A percentile compares a stretch with the other conserved stretches of the same genome.
Conservation (phyloP, 1,139 yeast genomes). For the Yamadazyma atlantica region DNA sequence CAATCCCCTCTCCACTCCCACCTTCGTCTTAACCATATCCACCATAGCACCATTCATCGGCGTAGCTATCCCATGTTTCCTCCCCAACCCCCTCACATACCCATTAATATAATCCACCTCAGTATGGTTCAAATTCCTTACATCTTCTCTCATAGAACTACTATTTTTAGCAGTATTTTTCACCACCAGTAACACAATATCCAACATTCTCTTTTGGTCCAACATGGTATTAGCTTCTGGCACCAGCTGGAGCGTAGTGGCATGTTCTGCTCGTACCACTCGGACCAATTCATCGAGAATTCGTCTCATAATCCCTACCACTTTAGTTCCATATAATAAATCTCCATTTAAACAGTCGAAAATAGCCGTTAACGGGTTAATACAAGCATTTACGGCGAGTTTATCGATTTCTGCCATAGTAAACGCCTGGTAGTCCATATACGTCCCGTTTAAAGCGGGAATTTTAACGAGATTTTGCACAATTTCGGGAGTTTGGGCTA, state of each 20-base stretch:
- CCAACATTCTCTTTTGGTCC: constrained; percentile 42
- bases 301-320: constrained; percentile 30
- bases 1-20: constrained; percentile 30
- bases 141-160: constrained; percentile 88
- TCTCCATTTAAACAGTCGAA: constrained; percentile 75
- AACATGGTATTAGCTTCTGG: constrained; percentile 41
- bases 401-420: constrained; percentile 70
- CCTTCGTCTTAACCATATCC: constrained; percentile 48
- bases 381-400: constrained; percentile 68
- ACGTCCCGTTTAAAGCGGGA: constrained; percentile 40
- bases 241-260: constrained; percentile 22
- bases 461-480: constrained; percentile 31
- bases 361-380: constrained; percentile 72
- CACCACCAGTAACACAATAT: constrained; percentile 48
- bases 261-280: constrained; percentile 39
- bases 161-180: constrained; percentile 56
- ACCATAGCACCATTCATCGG: constrained; percentile 49
- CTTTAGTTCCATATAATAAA: constrained; percentile 39
- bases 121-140: constrained; percentile 56
- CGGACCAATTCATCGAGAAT: constrained; percentile 49
- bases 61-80: constrained; percentile 35
- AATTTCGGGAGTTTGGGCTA: constrained; percentile 25
- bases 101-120: constrained; percentile 86
- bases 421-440: constrained; percentile 53
- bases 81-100: constrained; percentile 56